Percentiles rank a stretch among this genome's conserved stretches.
These are phyloP conservation scores for Vachellia collinsii DNA, from an alignment of 306 rosid species.

Conservation along the genomic window DNA sequence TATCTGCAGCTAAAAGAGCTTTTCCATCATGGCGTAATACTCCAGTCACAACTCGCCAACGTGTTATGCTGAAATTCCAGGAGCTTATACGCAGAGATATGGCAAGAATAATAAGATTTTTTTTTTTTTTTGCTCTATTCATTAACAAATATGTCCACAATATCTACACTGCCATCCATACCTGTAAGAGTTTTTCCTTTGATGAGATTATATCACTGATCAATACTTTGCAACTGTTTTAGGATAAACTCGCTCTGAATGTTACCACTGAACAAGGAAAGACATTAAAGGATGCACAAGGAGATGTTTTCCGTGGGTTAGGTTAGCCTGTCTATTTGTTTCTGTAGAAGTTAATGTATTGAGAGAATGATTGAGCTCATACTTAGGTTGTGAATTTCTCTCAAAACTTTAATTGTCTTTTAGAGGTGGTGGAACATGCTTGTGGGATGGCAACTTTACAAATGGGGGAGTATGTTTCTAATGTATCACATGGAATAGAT, in stretches of 20 bases:
- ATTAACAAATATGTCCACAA: background rate
- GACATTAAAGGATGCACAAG: constrained; percentile 97
- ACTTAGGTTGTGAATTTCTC: constrained; percentile 20
- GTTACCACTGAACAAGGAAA: constrained; percentile 94
- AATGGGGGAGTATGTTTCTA: constrained; percentile 92
- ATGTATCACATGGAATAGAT: constrained; percentile 90
- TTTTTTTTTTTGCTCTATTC: background rate
- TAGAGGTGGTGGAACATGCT: constrained; percentile 99
- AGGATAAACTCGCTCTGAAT: constrained; percentile 87
- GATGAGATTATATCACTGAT: background rate
- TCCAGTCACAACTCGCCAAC: constrained; percentile 88
- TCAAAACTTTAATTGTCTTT: constrained; percentile 36
- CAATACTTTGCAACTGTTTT: constrained; percentile 35
- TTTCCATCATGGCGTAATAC: constrained; percentile 86
- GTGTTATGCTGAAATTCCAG: constrained; percentile 88
- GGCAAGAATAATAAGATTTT: constrained; percentile 44
- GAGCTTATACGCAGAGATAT: constrained; percentile 90
- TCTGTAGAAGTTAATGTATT: constrained; percentile 17
- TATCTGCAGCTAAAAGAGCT: constrained; percentile 86
- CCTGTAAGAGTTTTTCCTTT: background rate
- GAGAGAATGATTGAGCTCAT: constrained; percentile 17
- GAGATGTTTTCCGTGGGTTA: constrained; percentile 97
- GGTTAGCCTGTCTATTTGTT: constrained; percentile 55
- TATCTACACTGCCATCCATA: background rate
- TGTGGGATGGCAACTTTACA: constrained; percentile 95